Base-by-base conservation (phyloP, 1,139 yeast species). In the Lodderomyces metapsilosis region DNA sequence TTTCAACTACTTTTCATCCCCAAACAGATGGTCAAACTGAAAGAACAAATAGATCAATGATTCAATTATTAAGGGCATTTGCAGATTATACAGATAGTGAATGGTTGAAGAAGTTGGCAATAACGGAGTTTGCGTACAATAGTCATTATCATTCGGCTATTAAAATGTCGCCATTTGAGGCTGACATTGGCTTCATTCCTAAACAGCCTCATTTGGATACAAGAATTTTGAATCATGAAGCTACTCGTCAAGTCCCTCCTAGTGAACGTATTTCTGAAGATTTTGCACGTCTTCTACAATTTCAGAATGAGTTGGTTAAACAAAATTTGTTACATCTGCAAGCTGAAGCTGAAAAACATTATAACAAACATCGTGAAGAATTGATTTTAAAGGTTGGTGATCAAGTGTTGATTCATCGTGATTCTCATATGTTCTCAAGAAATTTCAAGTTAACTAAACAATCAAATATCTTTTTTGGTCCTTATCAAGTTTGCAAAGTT, bases 11-110 rank as follows among this genome's bases (percentile, higher is more conserved):
- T 10, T 9, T 7, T 5, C 36, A 41, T 20, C 41, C 43, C 2
- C 38, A 41, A 16, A 34, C 43, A 3, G 43, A 41, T 41, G 43
- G 41, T 15, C 43, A 41, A 20, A 41, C 43, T 2, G 41, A 41
- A 30, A 2, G 41, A 3, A 38, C 41, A 2, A 41, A 41, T 25
- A 2, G 41, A 2, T 34, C 43, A 1, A n/a, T 41, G 6, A 33
- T 28, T 6, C 41, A 37, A 22, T 22, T 41, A n/a, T 12, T 37
- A 7, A 24, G 24, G 18, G 40, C 38, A 2, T 17, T 37, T 16
- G 28, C 5, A 30, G 21, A 36, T 16, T 3, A 15, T 2, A 12
- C n/a, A n/a, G 41, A 20, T 13, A 9, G 4, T 4, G 30, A 11
- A 1, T 41, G 43, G 43, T 20, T 27, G 21, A 11, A 12, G 17